Base-by-base conservation (phyloP, 495 filamentous ascomycete species). In the Penicillium turbatum region DNA sequence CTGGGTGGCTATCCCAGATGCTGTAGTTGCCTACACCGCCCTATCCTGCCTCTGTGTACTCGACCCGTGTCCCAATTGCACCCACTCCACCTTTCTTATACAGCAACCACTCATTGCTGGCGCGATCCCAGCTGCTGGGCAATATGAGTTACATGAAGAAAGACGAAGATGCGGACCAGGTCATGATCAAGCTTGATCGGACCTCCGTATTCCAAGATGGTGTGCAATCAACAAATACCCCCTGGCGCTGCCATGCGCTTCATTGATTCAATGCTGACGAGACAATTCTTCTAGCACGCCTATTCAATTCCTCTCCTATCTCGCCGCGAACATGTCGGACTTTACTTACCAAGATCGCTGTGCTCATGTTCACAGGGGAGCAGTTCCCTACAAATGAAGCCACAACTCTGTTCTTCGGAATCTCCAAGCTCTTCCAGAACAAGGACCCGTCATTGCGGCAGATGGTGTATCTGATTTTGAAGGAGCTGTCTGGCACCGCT, bases 161-260 rank as follows among this genome's bases (percentile, higher is more conserved):
- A 79, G 92, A 97, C 72, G 92, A 97, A 79, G 92, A 97, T 81
- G 90, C 84, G 69, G 90, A 95, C 66, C 85, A 86, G 72, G 83
- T 88, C 62, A 83, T 95, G 79, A 85, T 96, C 79, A 93, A 90
- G 79, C 89, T 98, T 56, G 93, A 98, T 77, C 88, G 95, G 65
- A 97, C 93, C 54, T 90, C 92, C 58, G 93, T 98, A 53, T 98
- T 97, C 71, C 93, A 98, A 82, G 95, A 98, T 86, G 93, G 93
- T 97, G 73, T 71, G 78, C 46, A 67, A 60, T 53, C 42, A 49
- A 48, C 54, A 52, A 24, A 44, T 59, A 56, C 54, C 65, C 51
- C 54, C 55, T 65, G 55, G 51, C 36, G 45, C 54, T 24, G 39
- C 51, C 32, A 54, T 58, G 55, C 55, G 51, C 48, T 54, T 29